Base-by-base conservation (phyloP, 2,329 filamentous ascomycete genomes). In the Nothomitra cinnamomea region DNA sequence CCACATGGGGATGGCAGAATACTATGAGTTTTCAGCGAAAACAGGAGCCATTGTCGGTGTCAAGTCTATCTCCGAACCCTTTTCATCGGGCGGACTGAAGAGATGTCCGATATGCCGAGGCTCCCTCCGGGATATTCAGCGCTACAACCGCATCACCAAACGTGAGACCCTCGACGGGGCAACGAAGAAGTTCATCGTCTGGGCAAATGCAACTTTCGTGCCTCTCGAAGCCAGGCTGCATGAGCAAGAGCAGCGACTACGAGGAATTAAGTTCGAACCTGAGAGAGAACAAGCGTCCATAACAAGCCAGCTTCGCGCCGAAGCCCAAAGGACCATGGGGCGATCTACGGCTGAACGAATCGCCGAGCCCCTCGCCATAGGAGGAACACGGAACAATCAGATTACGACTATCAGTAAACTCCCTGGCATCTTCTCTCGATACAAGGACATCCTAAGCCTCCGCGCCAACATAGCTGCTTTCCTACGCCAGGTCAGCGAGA, bases 131-230 rank as follows among this genome's bases (percentile, higher is more conserved):
- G 72, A 73, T 55, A 68, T 84, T 52, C 65, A 74, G 1, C 69
- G 81, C 2, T 85, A 85, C 59, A 76, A 78, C 13, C 72, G 80
- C 8, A 73, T 84, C 2, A 70, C 83, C 25, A 72, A 77, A 36
- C 71, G 75, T 2, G 77, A 75, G 0, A 66, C 79, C 5, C 68
- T 85, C 0, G 79, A 85, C 53, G 76, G 83, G 60, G 70, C 75
- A 0, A 78, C 78, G 0, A 82, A 82, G 64, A 80, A 78, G 57
- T 80, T 85, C 60, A 72, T 81, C n/a, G 60, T 72, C 2, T 77
- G 71, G 67, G 70, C 75, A 0, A 73, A 74, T 6, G 59, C 57
- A 5, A 59, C 66, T 8, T 74, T 69, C 55, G 57, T 68, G 0
- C 60, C 66, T 2, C 65, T 79, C 6, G 66, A 66, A 1, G 56